phyloP scores from a whole-genome alignment of 2,329 filamentous ascomycete species.

The Colletotrichum incanum region DNA sequence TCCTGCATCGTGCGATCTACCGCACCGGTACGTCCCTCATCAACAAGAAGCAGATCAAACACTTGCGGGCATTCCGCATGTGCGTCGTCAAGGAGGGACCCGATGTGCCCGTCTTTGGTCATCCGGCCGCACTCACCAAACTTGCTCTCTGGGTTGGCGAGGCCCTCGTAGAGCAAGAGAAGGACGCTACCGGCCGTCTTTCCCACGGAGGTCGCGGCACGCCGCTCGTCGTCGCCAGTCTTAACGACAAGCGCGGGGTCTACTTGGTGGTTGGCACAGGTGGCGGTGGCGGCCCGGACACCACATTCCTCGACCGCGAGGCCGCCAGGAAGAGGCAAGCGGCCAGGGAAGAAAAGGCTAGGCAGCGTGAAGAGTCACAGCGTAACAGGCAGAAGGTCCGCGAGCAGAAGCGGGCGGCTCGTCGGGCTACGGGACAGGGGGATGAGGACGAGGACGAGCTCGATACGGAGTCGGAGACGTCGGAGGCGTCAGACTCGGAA shows the following conservation, averaged over 20 bases:
- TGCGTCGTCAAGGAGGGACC: conserved; percentile 96
- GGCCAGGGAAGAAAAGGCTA: conserved; percentile 75
- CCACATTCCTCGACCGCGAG: conserved; percentile 78
- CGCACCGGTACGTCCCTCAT: conserved; percentile 92
- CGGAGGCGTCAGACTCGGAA: conserved; percentile 60
- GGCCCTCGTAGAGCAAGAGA: conserved; percentile 90
- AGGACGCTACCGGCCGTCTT: conserved; percentile 79
- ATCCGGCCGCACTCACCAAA: conserved; percentile 93
- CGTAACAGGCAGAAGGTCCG: conserved; percentile 71
- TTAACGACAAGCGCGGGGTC: conserved; percentile 89
- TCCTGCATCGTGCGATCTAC: conserved; percentile 92
- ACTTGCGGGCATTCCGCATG: conserved; percentile 93
- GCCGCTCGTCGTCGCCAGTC: conserved; percentile 89
- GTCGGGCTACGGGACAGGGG: conserved; percentile 62
- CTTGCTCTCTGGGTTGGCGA: conserved; percentile 95
- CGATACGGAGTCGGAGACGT: conserved; percentile 59
- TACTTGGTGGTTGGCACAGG: conserved; percentile 96
- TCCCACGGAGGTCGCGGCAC: conserved; percentile 80
- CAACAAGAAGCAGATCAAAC: conserved; percentile 93
- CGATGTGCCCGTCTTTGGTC: conserved; percentile 91
- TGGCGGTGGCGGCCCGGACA: conserved; percentile 84
- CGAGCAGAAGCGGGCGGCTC: conserved; percentile 74
- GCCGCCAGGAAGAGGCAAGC: conserved; percentile 75
- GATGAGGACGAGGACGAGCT: conserved; percentile 66
- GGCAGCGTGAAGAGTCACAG: conserved; percentile 72